phyloP scores from a whole-genome alignment of 352 stramenopile genomes.

The Globisporangium irregulare region DNA sequence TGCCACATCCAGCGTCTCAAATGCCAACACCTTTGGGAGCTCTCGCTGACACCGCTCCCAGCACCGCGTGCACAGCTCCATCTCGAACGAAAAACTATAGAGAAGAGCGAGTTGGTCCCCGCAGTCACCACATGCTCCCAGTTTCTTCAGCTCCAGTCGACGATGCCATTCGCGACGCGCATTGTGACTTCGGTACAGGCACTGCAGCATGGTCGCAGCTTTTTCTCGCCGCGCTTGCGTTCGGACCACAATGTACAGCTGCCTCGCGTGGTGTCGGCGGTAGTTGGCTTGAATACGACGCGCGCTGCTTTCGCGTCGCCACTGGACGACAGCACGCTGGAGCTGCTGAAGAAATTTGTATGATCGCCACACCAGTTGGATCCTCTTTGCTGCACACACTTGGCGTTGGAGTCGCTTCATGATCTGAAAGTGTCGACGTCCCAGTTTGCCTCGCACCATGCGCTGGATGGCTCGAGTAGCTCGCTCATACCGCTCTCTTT shows the following conservation, averaged over 20 bases:
- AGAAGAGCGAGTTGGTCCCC: conserved; percentile 30
- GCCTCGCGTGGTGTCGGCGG: conserved; percentile 13
- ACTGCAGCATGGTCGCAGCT: conserved; percentile 46
- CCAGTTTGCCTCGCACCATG: conserved; percentile 18
- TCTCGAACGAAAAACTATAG: conserved; percentile 30
- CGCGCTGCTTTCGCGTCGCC: conserved; percentile 22
- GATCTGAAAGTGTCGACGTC: conserved; percentile 6
- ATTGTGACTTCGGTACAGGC: conserved; percentile 29
- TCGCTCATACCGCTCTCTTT: conserved; percentile 15
- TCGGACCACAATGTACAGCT: conserved; percentile 28
- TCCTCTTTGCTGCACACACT: conserved; percentile 7
- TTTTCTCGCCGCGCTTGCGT: conserved; percentile 25
- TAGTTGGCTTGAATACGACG: conserved; percentile 25
- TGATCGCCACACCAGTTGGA: conserved; percentile 40
- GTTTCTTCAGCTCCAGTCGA: conserved; percentile 28
- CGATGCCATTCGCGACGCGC: conserved; percentile 30
- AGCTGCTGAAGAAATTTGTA: conserved; percentile 21
- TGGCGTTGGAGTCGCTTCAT: not conserved
- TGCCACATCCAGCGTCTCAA: conserved; percentile 21
- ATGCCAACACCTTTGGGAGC: not conserved
- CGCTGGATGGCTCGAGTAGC: conserved; percentile 32
- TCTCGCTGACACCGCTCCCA: conserved; percentile 11
- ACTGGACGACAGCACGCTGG: not conserved
- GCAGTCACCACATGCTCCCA: conserved; percentile 46
- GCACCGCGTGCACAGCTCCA: conserved; percentile 39